Base-by-base conservation (phyloP, 1,284 basidiomycete species). In the Spongispora temasekensis region DNA sequence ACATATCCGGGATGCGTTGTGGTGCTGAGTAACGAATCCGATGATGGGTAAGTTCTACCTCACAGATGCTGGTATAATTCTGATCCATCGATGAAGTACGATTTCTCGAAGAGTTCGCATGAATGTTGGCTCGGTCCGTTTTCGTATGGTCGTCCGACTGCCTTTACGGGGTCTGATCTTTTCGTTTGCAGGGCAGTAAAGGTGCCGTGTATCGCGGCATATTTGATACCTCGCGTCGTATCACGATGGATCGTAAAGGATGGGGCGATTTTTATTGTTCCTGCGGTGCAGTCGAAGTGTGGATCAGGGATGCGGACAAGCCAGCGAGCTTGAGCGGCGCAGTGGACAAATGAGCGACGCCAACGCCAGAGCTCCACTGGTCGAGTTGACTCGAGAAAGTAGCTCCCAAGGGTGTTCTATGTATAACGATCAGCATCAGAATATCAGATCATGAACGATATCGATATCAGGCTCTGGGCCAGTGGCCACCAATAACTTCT, bases 241-340 rank as follows among this genome's bases (percentile, higher is more conserved):
- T 85, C 15, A 63, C 72, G 31, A 79, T 83, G 53, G 77, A 83
- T 62, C 55, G 62, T 7, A 73, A 80, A 21, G 89, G 89, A 13
- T 86, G 83, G 84, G 89, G 84, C 0, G 65, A 65, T 17, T 90
- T 90, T 69, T 78, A 81, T 53, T 88, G 86, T 67, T 77, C 78
- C 13, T 73, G 77, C 4, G 81, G 80, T 37, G 71, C 73, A 31
- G 78, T 88, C 7, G 79, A 87, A 65, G 81, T 90, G 7, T 90
- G 89, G 88, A 72, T 84, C 34, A 61, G 23, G 0, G 25, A 28
- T 48, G 46, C n/a, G 46, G 46, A 28, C 17, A 1, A 19, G 25
- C 46, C 17, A 27, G 17, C 46, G n/a, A n/a, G n/a, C n/a, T n/a
- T n/a, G 46, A 48, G n/a, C 25, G 25, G 46, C 46, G 25, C 46